Evolutionary conservation across 768 basidiomycete genomes (phyloP).

Genomic region (Phlegmacium glaucopus): DNA sequence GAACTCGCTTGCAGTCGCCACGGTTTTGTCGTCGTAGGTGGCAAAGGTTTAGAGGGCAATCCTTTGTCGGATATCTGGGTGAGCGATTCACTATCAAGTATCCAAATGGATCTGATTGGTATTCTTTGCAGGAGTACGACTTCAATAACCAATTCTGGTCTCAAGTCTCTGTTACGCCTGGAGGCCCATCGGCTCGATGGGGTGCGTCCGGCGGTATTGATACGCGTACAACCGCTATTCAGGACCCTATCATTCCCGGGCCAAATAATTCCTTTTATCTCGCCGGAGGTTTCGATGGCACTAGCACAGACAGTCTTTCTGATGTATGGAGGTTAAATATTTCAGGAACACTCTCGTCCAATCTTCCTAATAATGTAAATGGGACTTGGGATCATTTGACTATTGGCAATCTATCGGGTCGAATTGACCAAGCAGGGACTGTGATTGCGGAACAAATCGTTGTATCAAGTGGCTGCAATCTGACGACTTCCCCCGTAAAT

Average conservation of each 20-base stretch:
- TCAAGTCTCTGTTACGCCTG: conserved; percentile 46
- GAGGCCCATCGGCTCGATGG: conserved; percentile 61
- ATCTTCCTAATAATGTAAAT: conserved; percentile 44
- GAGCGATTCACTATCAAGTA: conserved; percentile 19
- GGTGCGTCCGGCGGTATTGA: conserved; percentile 77
- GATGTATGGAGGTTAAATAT: conserved; percentile 72
- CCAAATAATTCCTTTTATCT: conserved; percentile 76
- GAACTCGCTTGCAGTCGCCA: conserved; percentile 47
- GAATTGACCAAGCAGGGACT: conserved; percentile 53
- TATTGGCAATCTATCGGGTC: conserved; percentile 35
- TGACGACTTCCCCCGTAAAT: conserved; percentile 21
- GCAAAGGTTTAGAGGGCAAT: conserved; percentile 49
- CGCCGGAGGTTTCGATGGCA: conserved; percentile 63
- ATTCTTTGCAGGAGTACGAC: conserved; percentile 61
- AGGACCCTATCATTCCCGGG: conserved; percentile 41
- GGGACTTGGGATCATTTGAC: conserved; percentile 60
- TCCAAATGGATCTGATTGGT: neutral
- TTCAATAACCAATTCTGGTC: conserved; percentile 78
- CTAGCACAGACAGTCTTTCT: conserved; percentile 43
- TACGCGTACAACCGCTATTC: conserved; percentile 38
- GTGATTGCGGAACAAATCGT: conserved; percentile 53
- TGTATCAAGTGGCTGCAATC: conserved; percentile 60
- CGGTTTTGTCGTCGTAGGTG: conserved; percentile 73
- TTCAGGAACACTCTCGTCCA: conserved; percentile 70
- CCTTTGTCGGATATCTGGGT: conserved; percentile 77